Conservation (phyloP, 768 basidiomycete genomes). For the Sarcodon sp. region DNA sequence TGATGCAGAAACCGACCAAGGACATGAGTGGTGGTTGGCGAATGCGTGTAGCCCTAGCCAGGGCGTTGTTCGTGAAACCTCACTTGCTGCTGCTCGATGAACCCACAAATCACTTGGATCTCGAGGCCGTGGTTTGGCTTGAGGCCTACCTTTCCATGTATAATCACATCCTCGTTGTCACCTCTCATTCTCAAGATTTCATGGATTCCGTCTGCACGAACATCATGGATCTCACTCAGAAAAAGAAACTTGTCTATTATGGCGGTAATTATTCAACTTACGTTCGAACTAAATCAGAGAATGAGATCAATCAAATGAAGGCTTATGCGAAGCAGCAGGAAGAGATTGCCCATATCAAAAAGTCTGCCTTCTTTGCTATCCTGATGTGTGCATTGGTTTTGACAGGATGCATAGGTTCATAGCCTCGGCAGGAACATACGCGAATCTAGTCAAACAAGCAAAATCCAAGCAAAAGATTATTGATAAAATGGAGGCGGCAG, state of each 20-base stretch:
- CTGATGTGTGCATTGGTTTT: neutral
- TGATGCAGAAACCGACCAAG: constrained; percentile 96
- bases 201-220: constrained; percentile 98
- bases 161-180: constrained; percentile 97
- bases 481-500: constrained; percentile 99
- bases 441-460: constrained; percentile 96
- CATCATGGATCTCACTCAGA: constrained; percentile 88
- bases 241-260: constrained; percentile 92
- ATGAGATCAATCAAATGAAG: constrained; percentile 99
- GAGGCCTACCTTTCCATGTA: constrained; percentile 97
- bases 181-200: constrained; percentile 98
- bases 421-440: constrained; percentile 98
- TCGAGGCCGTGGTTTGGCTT: constrained; percentile 97
- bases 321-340: constrained; percentile 98
- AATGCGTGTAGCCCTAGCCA: constrained; percentile 95
- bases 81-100: constrained; percentile 92
- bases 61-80: constrained; percentile 93
- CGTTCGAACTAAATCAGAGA: constrained; percentile 91
- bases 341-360: constrained; percentile 96
- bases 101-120: constrained; percentile 86
- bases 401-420: constrained; percentile 55
- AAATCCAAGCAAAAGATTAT: constrained; percentile 99
- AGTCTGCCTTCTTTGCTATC: constrained; percentile 34
- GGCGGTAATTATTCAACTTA: constrained; percentile 96
- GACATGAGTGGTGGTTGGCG: constrained; percentile 99